phyloP scores from a whole-genome alignment of 2,329 filamentous ascomycete species.

The Lasiodiplodia sp. region DNA sequence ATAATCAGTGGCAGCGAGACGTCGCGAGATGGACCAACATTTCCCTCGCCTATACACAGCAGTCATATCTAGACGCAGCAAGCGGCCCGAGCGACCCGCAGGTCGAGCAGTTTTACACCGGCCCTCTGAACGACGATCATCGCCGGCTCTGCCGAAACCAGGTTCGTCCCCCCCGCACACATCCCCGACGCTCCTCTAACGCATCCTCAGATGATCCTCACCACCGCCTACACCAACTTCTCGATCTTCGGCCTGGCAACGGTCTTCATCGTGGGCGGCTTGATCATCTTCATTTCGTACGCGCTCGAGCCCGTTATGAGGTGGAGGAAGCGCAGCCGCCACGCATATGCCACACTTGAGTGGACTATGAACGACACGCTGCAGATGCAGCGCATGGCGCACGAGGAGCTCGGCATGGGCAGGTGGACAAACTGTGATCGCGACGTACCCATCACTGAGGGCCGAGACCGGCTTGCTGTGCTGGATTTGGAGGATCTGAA shows the following conservation, averaged over 20 bases:
- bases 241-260: conserved; percentile 37
- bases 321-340: no score
- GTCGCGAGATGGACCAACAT: conserved; percentile 29
- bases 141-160: conserved; percentile 8
- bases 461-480: no score
- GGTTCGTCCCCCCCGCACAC: not conserved
- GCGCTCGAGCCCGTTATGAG: no score
- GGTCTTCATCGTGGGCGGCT: conserved; percentile 34
- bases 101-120: not conserved
- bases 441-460: no score
- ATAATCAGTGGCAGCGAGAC: conserved; percentile 33
- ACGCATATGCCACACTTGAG: no score
- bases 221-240: conserved; percentile 30
- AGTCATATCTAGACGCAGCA: conserved; percentile 25
- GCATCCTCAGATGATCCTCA: conserved; percentile 32
- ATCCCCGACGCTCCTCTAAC: not conserved
- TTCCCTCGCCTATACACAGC: conserved; percentile 26
- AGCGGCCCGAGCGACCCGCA: not conserved
- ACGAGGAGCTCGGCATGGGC: no score
- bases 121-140: not conserved
- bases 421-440: no score
- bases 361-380: no score
- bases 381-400: no score
- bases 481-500: no score
- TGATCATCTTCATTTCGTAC: conserved; percentile 34